These are phyloP conservation scores for Polytrichum commune DNA, from an alignment of 225 moss, liverwort and hornwort species.

Conservation along the genomic window DNA sequence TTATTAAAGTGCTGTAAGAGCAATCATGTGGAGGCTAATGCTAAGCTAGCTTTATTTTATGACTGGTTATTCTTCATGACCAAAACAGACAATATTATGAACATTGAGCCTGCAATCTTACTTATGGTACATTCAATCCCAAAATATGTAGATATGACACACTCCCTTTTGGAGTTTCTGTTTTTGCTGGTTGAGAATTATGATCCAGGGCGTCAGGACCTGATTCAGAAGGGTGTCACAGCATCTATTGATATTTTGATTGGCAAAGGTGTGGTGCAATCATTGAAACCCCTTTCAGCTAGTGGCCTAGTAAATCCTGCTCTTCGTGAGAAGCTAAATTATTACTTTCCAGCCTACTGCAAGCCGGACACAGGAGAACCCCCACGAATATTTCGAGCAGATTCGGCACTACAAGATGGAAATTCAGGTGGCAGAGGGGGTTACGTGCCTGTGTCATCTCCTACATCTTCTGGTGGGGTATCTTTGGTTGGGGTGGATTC, in stretches of 20 bases:
- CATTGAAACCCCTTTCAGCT: conserved; percentile 79
- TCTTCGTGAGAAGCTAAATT: conserved; percentile 78
- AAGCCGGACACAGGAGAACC: conserved; percentile 67
- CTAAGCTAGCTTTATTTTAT: conserved; percentile 92
- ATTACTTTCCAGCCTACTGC: conserved; percentile 74
- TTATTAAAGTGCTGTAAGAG: conserved; percentile 95
- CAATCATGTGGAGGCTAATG: conserved; percentile 97
- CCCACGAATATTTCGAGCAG: conserved; percentile 58
- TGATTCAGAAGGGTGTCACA: conserved; percentile 92
- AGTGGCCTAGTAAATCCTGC: conserved; percentile 55
- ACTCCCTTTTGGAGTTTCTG: conserved; percentile 87
- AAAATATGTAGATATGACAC: conserved; percentile 96
- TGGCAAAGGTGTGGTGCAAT: conserved; percentile 93
- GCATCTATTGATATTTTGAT: conserved; percentile 89
- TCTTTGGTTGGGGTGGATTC: conserved; percentile 19
- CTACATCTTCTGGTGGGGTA: conserved; percentile 22
- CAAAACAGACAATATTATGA: conserved; percentile 96
- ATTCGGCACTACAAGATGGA: conserved; percentile 55
- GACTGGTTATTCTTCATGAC: conserved; percentile 97
- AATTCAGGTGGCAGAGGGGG: conserved; percentile 23
- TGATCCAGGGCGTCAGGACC: conserved; percentile 76
- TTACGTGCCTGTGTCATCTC: conserved; percentile 21
- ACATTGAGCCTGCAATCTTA: conserved; percentile 93
- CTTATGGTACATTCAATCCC: conserved; percentile 98
- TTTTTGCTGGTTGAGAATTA: conserved; percentile 95